A percentile compares a stretch with the other conserved stretches of the same genome.
Evolutionary conservation across 441 rosid genomes (phyloP).

Genomic region (Capsella rubella): DNA sequence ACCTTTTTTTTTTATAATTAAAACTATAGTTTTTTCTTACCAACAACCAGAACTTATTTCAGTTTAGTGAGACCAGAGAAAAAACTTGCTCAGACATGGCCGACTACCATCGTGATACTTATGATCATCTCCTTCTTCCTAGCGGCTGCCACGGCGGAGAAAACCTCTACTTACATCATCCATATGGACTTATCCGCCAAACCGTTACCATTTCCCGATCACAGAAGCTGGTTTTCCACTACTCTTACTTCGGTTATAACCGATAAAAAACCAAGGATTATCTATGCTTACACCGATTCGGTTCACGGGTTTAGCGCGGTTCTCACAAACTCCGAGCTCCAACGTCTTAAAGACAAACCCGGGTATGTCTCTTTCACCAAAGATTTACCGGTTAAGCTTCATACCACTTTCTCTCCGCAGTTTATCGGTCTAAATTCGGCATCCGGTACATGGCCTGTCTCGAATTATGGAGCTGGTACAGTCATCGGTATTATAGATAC

Average conservation of each 20-base stretch:
- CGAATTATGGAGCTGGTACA: slow-evolving; percentile 44
- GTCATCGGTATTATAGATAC: slow-evolving; percentile 55
- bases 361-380: slow-evolving; percentile 55
- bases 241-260: slow-evolving; percentile 50
- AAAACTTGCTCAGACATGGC: slow-evolving; percentile 20
- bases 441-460: slow-evolving; percentile 49
- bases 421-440: slow-evolving; percentile 46
- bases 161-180: slow-evolving; percentile 53
- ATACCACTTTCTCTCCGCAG: slow-evolving; percentile 52
- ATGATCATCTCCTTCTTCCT: background rate
- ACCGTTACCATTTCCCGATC: slow-evolving; percentile 58
- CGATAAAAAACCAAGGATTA: slow-evolving; percentile 42
- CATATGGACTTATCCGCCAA: slow-evolving; percentile 68
- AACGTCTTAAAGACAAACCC: slow-evolving; percentile 48
- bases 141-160: slow-evolving; percentile 23
- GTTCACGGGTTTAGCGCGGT: slow-evolving; percentile 63
- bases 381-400: slow-evolving; percentile 56
- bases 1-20: slow-evolving; percentile 15
- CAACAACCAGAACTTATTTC: background rate
- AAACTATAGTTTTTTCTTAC: background rate
- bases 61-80: slow-evolving; percentile 2
- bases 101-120: background rate
- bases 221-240: slow-evolving; percentile 59
- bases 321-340: slow-evolving; percentile 59
- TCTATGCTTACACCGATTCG: slow-evolving; percentile 54